Percentiles rank a stretch among this genome's conserved stretches.
phyloP scores from a whole-genome alignment of 768 basidiomycete species.

The Auricularia sp. region DNA sequence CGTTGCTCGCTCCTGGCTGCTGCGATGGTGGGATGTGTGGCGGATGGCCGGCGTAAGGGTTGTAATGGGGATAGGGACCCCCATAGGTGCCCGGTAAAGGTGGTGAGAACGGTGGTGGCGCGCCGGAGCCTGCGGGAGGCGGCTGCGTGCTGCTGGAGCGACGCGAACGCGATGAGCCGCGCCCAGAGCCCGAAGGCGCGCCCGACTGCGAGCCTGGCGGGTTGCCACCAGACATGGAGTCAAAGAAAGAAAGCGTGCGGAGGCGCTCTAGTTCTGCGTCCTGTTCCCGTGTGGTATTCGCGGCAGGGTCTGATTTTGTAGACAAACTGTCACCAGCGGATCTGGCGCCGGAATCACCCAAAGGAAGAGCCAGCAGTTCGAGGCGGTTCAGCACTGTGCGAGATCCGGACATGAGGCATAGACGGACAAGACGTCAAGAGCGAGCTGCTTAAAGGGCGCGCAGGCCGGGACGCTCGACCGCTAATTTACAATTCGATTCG shows the following conservation, averaged over 20 bases:
- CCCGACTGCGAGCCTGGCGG: not conserved
- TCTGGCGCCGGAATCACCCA: not conserved
- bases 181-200: not conserved
- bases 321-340: not conserved
- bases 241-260: not conserved
- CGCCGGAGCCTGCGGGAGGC: not conserved
- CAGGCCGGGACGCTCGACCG: no score
- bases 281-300: no score
- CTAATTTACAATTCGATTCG: not conserved
- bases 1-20: not conserved
- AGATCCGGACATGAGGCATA: not conserved
- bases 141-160: not conserved
- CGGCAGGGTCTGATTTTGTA: no score
- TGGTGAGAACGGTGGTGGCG: not conserved
- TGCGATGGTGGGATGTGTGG: not conserved
- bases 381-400: not conserved
- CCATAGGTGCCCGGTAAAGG: not conserved
- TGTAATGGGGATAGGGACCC: not conserved
- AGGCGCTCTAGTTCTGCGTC: not conserved
- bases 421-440: not conserved
- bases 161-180: not conserved
- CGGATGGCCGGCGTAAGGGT: not conserved
- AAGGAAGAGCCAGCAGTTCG: not conserved
- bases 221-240: not conserved
- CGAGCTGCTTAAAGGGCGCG: no score